Percentiles rank a stretch among this genome's conserved stretches.
Evolutionary conservation across 2,329 filamentous ascomycete species (phyloP).

Genomic region (Fusarium sp.): DNA sequence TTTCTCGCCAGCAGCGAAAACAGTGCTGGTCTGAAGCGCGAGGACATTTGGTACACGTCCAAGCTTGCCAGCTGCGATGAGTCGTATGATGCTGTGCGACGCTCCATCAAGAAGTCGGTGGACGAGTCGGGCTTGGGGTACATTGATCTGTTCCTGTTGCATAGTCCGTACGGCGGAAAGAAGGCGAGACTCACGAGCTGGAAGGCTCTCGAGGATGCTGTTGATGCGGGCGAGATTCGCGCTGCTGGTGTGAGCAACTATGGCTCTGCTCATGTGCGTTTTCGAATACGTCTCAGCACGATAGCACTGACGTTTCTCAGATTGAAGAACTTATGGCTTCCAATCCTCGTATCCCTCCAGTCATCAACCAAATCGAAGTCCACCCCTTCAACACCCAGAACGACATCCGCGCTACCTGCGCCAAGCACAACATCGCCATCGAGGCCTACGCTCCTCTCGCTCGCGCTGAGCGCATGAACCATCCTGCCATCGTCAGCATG

Average conservation of each 20-base stretch:
- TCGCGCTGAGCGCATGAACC: slow-evolving; percentile 73
- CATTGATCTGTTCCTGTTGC: slow-evolving; percentile 81
- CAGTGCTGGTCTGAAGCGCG: slow-evolving; percentile 62
- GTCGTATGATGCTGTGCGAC: slow-evolving; percentile 72
- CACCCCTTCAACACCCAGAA: slow-evolving; percentile 83
- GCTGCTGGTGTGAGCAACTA: slow-evolving; percentile 82
- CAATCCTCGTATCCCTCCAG: slow-evolving; percentile 69
- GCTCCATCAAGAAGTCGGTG: slow-evolving; percentile 71
- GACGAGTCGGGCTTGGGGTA: slow-evolving; percentile 74
- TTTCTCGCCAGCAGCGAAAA: slow-evolving; percentile 63
- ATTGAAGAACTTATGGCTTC: slow-evolving; percentile 74
- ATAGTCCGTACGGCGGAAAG: slow-evolving; percentile 80
- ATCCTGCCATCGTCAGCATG: slow-evolving; percentile 69
- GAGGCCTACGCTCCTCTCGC: slow-evolving; percentile 85
- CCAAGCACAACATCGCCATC: slow-evolving; percentile 71
- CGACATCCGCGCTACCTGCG: slow-evolving; percentile 72
- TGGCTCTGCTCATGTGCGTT: slow-evolving; percentile 74
- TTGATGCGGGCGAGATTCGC: slow-evolving; percentile 73
- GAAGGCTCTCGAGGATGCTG: slow-evolving; percentile 79
- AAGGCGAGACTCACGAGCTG: slow-evolving; percentile 75
- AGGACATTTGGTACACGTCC: slow-evolving; percentile 81
- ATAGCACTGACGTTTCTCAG: slow-evolving; percentile 46
- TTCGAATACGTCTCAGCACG: fast-evolving
- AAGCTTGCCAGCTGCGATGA: slow-evolving; percentile 74
- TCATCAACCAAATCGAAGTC: slow-evolving; percentile 83